These are phyloP conservation scores for Pittosporum tobira DNA, from an alignment of 129 eudicot species.

Conservation along the genomic window DNA sequence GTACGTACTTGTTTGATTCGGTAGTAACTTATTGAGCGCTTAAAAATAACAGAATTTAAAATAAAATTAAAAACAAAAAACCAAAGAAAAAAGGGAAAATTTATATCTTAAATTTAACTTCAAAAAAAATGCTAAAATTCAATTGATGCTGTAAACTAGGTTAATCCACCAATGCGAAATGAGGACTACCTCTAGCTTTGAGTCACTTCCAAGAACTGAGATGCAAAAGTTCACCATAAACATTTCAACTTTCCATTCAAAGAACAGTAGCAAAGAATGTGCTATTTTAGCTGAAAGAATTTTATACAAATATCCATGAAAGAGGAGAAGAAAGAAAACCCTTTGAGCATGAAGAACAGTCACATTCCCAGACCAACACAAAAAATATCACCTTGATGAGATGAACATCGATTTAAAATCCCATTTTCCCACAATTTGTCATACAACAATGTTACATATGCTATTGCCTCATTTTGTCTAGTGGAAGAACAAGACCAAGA, in stretches of 20 bases:
- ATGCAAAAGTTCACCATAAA: neutral
- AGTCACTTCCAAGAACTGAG: no score
- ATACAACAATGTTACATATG: neutral
- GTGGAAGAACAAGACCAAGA: slow-evolving; percentile 5
- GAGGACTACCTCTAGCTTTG: no score
- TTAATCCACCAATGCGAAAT: no score
- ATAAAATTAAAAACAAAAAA: no score
- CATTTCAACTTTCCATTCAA: neutral
- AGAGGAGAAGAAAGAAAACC: slow-evolving; percentile 3
- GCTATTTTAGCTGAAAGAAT: neutral
- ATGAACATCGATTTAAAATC: neutral
- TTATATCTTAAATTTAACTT: no score
- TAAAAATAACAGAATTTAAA: no score
- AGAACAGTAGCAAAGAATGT: neutral
- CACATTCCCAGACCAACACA: neutral
- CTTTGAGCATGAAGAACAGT: neutral
- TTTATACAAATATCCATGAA: neutral
- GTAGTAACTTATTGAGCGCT: no score
- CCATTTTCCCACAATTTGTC: slow-evolving; percentile 1
- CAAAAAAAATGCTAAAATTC: no score
- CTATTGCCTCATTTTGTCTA: neutral
- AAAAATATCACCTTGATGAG: neutral
- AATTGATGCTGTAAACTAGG: no score
- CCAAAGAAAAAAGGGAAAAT: no score
- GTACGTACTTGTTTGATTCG: no score